Evolutionary conservation across 2,329 filamentous ascomycete genomes (phyloP).

Genomic region (Tolypocladium amazonense): DNA sequence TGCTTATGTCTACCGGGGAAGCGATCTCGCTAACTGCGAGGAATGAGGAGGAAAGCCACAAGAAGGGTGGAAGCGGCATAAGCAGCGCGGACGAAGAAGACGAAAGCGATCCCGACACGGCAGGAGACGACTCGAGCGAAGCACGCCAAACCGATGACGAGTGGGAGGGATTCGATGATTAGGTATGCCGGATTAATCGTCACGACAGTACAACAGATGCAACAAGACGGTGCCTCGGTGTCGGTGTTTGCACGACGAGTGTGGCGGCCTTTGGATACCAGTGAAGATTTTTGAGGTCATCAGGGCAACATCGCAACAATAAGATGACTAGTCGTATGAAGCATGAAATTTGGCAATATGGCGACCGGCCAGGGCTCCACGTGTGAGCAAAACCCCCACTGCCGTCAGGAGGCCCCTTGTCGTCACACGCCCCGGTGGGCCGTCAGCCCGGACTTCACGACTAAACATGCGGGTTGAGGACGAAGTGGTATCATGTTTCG

Average conservation of each 20-base stretch:
- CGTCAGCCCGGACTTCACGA: background rate
- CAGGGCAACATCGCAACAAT: background rate
- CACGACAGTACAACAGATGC: background rate
- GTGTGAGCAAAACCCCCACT: background rate
- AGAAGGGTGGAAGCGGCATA: slow-evolving; percentile 13
- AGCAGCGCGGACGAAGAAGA: slow-evolving; percentile 9
- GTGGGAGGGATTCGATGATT: slow-evolving; percentile 8
- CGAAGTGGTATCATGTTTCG: background rate
- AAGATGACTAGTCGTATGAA: background rate
- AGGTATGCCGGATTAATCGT: background rate
- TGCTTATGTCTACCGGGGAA: slow-evolving; percentile 23
- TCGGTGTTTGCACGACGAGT: background rate
- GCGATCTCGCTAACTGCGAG: slow-evolving; percentile 13
- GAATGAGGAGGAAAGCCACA: slow-evolving; percentile 5
- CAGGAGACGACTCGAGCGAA: slow-evolving; percentile 4
- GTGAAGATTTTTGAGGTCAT: background rate
- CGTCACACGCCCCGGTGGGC: background rate
- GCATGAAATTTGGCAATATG: background rate
- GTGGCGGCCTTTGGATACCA: background rate
- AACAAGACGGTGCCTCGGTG: background rate
- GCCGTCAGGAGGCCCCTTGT: background rate
- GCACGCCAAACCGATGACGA: slow-evolving; percentile 7
- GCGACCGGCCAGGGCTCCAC: background rate
- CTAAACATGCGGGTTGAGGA: background rate
- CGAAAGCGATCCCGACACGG: slow-evolving; percentile 4